Base-by-base conservation (phyloP, 352 stramenopile genomes). In the Globisporangium mamillatum region DNA sequence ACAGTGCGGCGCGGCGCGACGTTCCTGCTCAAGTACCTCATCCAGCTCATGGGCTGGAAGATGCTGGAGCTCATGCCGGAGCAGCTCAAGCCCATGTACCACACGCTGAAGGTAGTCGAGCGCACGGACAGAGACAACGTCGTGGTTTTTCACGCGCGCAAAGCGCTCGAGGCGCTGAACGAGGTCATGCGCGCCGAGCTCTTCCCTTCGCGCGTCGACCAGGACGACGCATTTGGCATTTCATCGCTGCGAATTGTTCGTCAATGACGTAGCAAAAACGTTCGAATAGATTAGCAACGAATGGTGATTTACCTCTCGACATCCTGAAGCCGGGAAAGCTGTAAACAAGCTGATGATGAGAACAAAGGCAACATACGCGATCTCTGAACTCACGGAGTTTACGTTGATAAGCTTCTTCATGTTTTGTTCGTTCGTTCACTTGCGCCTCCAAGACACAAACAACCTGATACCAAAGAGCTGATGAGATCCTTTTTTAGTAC, bases 1-100 rank as follows among this genome's bases (percentile, higher is more conserved):
- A 74, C 85, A 1, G 82, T 94, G 53, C 88, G 86, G 22, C 88
- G 86, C 24, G 88, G 86, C 36, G 86, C 86, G 0, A 83, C 92
- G 10, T 95, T 93, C 25, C 62, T 95, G 63, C 74, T 95, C 22
- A 80, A 88, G 50, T 82, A 95, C 73, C 72, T 95, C 20, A 67
- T 94, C 1, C 73, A 93, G 63, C 70, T 93, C 38, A 77, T 96
- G 67, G 88, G 88, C 22, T 84, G 78, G 75, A 88, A 91, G 71
- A 72, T 91, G 50, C 62, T 96, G 7, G 85, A 94, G 54, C 68
- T 94, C 34, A 76, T 92, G 65, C 74, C 88, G 16, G 83, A 91
- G 24, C 81, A 92, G 27, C 77, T 96, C 58, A 80, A 78, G 38
- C 77, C 82, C 14, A 69, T 94, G 60, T 96, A 94, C 65, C 86